Percentiles rank a stretch among this genome's conserved stretches.
Evolutionary conservation across 2,329 filamentous ascomycete genomes (phyloP).

Genomic region (Fonsecaea nubica): DNA sequence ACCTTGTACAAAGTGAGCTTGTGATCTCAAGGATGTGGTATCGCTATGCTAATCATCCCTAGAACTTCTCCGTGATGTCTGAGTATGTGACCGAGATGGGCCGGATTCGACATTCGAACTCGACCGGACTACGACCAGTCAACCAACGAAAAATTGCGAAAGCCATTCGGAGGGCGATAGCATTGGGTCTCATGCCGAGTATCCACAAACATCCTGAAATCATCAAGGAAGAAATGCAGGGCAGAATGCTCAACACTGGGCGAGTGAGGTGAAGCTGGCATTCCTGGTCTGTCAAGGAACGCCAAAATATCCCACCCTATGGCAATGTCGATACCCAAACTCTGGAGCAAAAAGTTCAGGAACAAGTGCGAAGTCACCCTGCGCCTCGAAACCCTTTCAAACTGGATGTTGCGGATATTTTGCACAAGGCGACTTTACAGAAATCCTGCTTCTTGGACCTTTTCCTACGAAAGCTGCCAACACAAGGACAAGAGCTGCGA

Average conservation of each 20-base stretch:
- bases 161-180: constrained; percentile 86
- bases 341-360: neutral
- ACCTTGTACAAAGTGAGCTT: constrained; percentile 81
- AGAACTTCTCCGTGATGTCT: constrained; percentile 93
- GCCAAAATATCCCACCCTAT: neutral
- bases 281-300: neutral
- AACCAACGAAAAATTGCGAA: constrained; percentile 95
- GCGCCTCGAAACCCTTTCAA: neutral
- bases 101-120: constrained; percentile 76
- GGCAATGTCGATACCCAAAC: neutral
- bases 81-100: constrained; percentile 87
- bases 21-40: neutral
- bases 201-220: constrained; percentile 89
- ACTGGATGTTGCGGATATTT: neutral
- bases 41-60: constrained; percentile 32
- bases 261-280: constrained; percentile 15
- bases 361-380: neutral
- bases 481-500: neutral
- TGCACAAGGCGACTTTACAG: neutral
- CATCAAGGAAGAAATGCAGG: constrained; percentile 54
- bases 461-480: neutral
- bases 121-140: constrained; percentile 80
- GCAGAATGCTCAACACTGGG: constrained; percentile 39
- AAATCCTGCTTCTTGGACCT: neutral
- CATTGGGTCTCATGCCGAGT: constrained; percentile 88